Percentiles rank a stretch among this genome's conserved stretches.
Conservation (phyloP, 192 early-diverging fungal genomes). For the Umbelopsis sp. region DNA sequence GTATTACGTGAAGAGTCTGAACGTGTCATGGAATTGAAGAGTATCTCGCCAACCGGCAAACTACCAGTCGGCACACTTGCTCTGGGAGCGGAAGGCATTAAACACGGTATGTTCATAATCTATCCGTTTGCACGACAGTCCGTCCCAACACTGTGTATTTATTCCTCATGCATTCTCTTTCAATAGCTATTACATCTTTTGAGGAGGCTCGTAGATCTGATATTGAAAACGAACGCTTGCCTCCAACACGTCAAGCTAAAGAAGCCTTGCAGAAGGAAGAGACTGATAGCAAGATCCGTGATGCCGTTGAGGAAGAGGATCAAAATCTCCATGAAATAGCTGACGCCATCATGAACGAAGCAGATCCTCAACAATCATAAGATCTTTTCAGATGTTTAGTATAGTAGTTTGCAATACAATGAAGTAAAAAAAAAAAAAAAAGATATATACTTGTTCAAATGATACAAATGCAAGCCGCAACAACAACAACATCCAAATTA, state of each 20-base stretch:
- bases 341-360: conserved; percentile 30
- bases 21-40: conserved; percentile 91
- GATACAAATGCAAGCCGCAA: conserved; percentile 1
- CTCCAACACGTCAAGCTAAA: conserved; percentile 66
- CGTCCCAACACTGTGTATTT: background rate
- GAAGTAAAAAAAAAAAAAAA: conserved; percentile 3
- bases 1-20: conserved; percentile 91
- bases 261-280: conserved; percentile 37
- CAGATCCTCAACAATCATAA: conserved; percentile 2
- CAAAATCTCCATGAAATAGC: conserved; percentile 30
- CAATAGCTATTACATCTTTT: conserved; percentile 82
- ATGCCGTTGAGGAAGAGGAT: conserved; percentile 38
- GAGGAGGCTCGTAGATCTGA: conserved; percentile 92
- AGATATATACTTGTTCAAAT: background rate
- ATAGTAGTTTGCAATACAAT: background rate
- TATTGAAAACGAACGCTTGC: conserved; percentile 90
- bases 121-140: too few species aligned
- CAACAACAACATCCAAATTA: conserved; percentile 18
- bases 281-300: conserved; percentile 35
- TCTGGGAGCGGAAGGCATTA: conserved; percentile 90
- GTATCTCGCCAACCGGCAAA: conserved; percentile 77
- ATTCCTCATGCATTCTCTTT: background rate
- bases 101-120: conserved; percentile 59
- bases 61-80: conserved; percentile 87
- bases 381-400: background rate